A percentile compares a stretch with the other conserved stretches of the same genome.
Evolutionary conservation across 2,329 filamentous ascomycete species (phyloP).

Genomic region (Pleochaeta shiraiana): DNA sequence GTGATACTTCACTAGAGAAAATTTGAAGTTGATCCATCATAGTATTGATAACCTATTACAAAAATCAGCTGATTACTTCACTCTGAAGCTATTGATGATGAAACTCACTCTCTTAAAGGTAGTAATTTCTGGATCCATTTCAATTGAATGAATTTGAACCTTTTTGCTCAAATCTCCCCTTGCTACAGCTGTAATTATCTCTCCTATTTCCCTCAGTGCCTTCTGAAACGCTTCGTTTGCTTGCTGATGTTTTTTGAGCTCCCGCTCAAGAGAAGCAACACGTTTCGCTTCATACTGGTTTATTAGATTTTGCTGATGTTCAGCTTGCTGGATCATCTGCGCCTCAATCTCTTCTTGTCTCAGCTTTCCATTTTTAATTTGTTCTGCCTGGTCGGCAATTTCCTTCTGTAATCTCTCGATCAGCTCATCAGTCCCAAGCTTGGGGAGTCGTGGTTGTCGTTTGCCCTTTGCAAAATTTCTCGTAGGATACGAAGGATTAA

Average conservation of each 20-base stretch:
- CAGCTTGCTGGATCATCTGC: conserved; percentile 68
- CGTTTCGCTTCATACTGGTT: conserved; percentile 69
- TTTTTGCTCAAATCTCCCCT: conserved; percentile 93
- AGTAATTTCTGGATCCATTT: conserved; percentile 96
- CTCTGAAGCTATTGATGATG: not conserved
- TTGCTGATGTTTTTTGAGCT: conserved; percentile 92
- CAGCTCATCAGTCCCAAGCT: conserved; percentile 60
- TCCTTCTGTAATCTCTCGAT: conserved; percentile 74
- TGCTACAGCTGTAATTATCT: conserved; percentile 90
- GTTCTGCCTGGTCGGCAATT: conserved; percentile 80
- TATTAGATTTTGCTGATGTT: conserved; percentile 62
- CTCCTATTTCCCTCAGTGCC: conserved; percentile 85
- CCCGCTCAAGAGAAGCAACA: conserved; percentile 73
- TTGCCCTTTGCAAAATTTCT: conserved; percentile 13
- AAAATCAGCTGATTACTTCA: conserved; percentile 4
- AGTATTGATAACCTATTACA: conserved; percentile 47
- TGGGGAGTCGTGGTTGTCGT: conserved; percentile 15
- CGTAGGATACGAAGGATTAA: conserved; percentile 15
- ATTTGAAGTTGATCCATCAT: conserved; percentile 98
- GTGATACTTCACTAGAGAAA: conserved; percentile 90
- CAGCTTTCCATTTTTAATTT: conserved; percentile 74
- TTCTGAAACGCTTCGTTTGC: conserved; percentile 98
- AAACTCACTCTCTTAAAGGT: conserved; percentile 68
- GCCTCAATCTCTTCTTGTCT: conserved; percentile 71
- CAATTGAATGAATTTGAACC: conserved; percentile 82